Evolutionary conservation across 805 yeast species (phyloP).

Genomic region (Saturnispora ahearnii): DNA sequence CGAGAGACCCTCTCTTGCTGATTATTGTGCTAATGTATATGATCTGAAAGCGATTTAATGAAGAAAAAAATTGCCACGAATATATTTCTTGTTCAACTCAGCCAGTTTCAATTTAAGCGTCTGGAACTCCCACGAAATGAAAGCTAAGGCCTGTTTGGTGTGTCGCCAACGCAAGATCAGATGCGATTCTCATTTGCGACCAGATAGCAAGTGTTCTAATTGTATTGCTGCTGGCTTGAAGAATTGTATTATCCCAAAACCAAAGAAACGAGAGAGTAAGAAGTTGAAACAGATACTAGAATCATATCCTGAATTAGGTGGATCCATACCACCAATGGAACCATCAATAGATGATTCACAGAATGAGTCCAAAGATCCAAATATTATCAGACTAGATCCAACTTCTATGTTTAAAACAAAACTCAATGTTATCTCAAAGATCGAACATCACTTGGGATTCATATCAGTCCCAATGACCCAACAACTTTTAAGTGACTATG

Average conservation of each 20-base stretch:
- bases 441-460: conserved; percentile 28
- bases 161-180: conserved; percentile 75
- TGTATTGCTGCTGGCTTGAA: conserved; percentile 59
- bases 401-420: conserved; percentile 13
- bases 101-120: background rate
- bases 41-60: too few species aligned
- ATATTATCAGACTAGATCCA: conserved; percentile 16
- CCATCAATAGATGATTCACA: too few species aligned
- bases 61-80: too few species aligned
- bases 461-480: conserved; percentile 25
- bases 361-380: background rate
- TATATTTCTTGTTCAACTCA: too few species aligned
- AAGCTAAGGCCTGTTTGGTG: conserved; percentile 62
- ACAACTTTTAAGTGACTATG: conserved; percentile 23
- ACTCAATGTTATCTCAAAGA: conserved; percentile 11
- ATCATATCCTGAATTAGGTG: conserved; percentile 7
- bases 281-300: conserved; percentile 18
- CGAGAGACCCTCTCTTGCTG: too few species aligned
- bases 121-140: background rate
- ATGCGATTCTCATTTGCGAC: conserved; percentile 54
- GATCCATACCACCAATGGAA: background rate
- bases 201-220: conserved; percentile 49
- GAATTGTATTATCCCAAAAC: conserved; percentile 59
- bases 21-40: too few species aligned
- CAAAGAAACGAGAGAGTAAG: conserved; percentile 20